A percentile compares a stretch with the other conserved stretches of the same genome.
These are phyloP conservation scores for Penicillium freii DNA, from an alignment of 2,329 filamentous ascomycete species.

Conservation along the genomic window DNA sequence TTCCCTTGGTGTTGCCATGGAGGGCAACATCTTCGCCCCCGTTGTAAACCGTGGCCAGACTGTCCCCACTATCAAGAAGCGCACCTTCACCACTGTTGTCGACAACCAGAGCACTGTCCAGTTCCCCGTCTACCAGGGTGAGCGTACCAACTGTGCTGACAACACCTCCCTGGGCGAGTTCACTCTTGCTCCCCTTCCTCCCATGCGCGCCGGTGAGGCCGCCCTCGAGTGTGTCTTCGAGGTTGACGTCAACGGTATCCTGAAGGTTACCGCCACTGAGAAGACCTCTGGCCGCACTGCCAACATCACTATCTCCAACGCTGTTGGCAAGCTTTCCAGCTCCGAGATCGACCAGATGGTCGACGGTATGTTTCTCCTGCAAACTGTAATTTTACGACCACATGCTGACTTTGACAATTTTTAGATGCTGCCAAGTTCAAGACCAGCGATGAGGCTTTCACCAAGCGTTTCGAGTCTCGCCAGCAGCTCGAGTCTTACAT, in stretches of 20 bases:
- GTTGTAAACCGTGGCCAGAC: slow-evolving; percentile 80
- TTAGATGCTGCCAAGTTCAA: slow-evolving; percentile 96
- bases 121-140: slow-evolving; percentile 94
- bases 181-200: slow-evolving; percentile 82
- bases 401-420: slow-evolving; percentile 15
- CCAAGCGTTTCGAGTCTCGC: slow-evolving; percentile 98
- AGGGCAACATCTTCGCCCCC: slow-evolving; percentile 97
- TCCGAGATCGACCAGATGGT: slow-evolving; percentile 98
- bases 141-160: slow-evolving; percentile 96
- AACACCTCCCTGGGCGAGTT: slow-evolving; percentile 98
- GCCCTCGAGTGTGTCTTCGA: slow-evolving; percentile 98
- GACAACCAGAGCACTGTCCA: slow-evolving; percentile 75
- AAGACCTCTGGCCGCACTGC: slow-evolving; percentile 96
- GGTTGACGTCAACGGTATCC: slow-evolving; percentile 99
- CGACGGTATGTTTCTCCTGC: slow-evolving; percentile 56
- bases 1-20: slow-evolving; percentile 98
- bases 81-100: slow-evolving; percentile 75
- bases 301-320: slow-evolving; percentile 99
- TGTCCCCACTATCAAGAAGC: slow-evolving; percentile 78
- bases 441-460: slow-evolving; percentile 95
- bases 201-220: slow-evolving; percentile 89
- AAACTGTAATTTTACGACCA: neutral
- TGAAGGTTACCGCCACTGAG: slow-evolving; percentile 98
- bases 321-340: slow-evolving; percentile 94
- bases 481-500: slow-evolving; percentile 99